These are phyloP conservation scores for Platanthera zijinensis DNA, from an alignment of 106 monocot species.

Conservation along the genomic window DNA sequence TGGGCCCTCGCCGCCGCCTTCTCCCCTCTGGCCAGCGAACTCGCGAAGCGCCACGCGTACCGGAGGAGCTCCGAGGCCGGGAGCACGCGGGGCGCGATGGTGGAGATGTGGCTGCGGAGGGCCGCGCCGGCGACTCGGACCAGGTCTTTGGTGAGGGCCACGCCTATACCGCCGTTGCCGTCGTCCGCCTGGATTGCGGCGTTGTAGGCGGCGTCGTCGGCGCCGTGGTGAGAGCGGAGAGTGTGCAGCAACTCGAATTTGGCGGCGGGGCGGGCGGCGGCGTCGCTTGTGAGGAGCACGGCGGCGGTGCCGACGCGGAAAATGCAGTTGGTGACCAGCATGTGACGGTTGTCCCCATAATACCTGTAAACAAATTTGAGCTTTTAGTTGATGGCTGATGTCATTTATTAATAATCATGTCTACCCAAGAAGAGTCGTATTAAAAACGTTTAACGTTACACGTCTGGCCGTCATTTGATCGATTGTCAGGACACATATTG, in stretches of 20 bases:
- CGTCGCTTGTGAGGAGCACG: conserved; percentile 37
- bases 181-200: conserved; percentile 45
- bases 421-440: too few relatives aligned
- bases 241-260: conserved; percentile 29
- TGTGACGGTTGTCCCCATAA: conserved; percentile 46
- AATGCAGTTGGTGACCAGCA: conserved; percentile 70
- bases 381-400: too few relatives aligned
- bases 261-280: conserved; percentile 9
- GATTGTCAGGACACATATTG: too few relatives aligned
- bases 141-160: conserved; percentile 35
- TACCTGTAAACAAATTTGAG: conserved; percentile 11
- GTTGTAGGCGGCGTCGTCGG: conserved; percentile 31
- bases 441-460: too few relatives aligned
- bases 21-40: background rate
- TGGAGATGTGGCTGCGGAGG: conserved; percentile 21
- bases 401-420: too few relatives aligned
- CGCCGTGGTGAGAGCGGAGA: conserved; percentile 49
- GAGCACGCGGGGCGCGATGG: conserved; percentile 34
- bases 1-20: conserved; percentile 8
- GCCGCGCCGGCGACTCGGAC: conserved; percentile 33
- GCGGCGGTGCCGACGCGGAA: conserved; percentile 52
- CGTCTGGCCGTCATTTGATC: too few relatives aligned
- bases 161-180: conserved; percentile 19
- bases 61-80: conserved; percentile 22
- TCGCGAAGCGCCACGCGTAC: background rate